Conservation (phyloP, 768 basidiomycete genomes). For the Daedalea quercina region DNA sequence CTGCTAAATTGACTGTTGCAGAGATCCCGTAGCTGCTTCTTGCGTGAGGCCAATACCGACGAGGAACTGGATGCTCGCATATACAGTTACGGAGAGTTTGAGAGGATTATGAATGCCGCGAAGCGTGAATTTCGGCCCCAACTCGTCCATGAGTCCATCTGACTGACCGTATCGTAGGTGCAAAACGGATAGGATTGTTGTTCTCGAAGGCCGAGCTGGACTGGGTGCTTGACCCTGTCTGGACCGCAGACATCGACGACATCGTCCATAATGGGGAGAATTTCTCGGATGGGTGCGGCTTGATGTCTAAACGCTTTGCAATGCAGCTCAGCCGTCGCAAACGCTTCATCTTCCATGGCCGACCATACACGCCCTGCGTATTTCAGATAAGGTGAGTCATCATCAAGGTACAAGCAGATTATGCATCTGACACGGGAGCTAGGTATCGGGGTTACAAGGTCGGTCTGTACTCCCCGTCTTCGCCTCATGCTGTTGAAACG, state of each 20-base stretch:
- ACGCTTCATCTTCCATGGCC: constrained; percentile 45
- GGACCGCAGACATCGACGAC: constrained; percentile 50
- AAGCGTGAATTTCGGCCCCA: too few relatives aligned
- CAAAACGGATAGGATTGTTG: constrained; percentile 61
- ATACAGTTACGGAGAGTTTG: constrained; percentile 52
- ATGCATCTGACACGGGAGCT: neutral
- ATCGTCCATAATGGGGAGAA: constrained; percentile 48
- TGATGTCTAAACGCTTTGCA: constrained; percentile 49
- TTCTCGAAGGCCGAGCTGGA: constrained; percentile 62
- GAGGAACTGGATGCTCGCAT: constrained; percentile 52
- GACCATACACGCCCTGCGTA: constrained; percentile 53
- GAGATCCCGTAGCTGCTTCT: constrained; percentile 59
- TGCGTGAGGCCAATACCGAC: constrained; percentile 48
- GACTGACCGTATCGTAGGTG: constrained; percentile 32
- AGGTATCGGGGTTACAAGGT: constrained; percentile 65
- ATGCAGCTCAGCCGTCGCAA: constrained; percentile 47
- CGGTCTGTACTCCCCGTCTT: neutral
- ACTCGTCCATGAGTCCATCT: neutral
- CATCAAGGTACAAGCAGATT: neutral
- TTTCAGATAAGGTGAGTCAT: constrained; percentile 51
- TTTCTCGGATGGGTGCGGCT: constrained; percentile 66
- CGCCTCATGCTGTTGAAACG: neutral
- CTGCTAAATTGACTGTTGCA: constrained; percentile 16
- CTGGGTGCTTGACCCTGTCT: constrained; percentile 42
- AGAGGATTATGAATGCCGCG: constrained; percentile 53